phyloP scores from a whole-genome alignment of 495 filamentous ascomycete genomes.

The Aspergillus sclerotioniger region DNA sequence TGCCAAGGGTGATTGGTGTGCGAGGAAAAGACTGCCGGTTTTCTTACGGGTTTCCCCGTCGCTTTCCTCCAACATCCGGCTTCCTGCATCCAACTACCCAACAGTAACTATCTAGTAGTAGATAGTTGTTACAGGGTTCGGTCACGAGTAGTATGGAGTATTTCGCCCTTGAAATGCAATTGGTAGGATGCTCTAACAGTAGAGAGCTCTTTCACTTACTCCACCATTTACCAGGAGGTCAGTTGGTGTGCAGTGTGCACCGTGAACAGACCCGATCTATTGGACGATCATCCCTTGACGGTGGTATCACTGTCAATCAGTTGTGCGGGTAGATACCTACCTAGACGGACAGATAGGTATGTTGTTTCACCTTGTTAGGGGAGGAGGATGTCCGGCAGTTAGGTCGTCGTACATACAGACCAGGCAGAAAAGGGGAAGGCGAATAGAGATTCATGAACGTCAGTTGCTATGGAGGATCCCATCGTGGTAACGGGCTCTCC shows the following conservation, averaged over 20 bases:
- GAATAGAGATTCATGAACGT: not conserved
- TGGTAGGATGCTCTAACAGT: not conserved
- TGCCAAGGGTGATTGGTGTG: not conserved
- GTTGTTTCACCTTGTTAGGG: conserved; percentile 14
- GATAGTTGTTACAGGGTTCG: not conserved
- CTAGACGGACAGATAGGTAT: conserved; percentile 4
- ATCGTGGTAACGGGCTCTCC: conserved; percentile 11
- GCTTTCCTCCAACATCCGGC: not conserved
- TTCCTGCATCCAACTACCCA: not conserved
- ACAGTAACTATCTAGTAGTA: not conserved
- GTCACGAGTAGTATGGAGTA: not conserved
- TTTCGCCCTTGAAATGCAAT: not conserved
- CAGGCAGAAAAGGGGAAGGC: conserved; percentile 8
- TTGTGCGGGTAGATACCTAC: conserved; percentile 4
- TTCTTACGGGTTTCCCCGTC: too few relatives aligned
- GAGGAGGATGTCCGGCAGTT: not conserved
- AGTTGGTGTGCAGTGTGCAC: conserved; percentile 4
- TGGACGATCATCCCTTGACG: conserved; percentile 19
- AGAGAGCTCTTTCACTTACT: not conserved
- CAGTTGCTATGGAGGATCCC: conserved; percentile 4
- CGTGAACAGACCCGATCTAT: conserved; percentile 14
- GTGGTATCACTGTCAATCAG: conserved; percentile 19
- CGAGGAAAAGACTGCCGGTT: too few relatives aligned
- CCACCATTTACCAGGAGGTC: conserved; percentile 4
- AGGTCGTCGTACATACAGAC: not conserved